Evolutionary conservation across 805 yeast genomes (phyloP).

Genomic region (Hanseniaspora mollemarum): DNA sequence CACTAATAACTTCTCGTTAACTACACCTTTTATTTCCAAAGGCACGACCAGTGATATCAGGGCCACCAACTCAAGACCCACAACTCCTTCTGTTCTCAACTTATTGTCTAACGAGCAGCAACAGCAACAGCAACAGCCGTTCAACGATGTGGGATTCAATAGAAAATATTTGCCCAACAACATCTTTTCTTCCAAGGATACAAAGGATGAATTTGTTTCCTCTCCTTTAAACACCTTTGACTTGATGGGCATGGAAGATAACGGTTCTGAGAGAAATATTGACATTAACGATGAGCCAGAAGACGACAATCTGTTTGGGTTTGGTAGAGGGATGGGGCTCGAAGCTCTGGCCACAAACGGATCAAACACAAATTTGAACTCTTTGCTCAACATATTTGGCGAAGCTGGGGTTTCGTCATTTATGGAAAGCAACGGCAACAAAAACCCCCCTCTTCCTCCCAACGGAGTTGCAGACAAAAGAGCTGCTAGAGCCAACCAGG

Average conservation of each 20-base stretch:
- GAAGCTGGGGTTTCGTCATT: constrained; percentile 4
- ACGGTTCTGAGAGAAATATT: neutral
- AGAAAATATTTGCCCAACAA: neutral
- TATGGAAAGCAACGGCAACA: neutral
- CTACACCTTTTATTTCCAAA: constrained; percentile 1
- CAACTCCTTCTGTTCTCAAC: neutral
- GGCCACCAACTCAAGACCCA: constrained; percentile 3
- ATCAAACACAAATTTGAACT: constrained; percentile 11
- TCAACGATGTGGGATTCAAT: neutral
- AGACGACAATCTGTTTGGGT: constrained; percentile 6
- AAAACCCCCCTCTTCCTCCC: neutral
- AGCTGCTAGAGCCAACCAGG: neutral
- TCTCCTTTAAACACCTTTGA: constrained; percentile 1
- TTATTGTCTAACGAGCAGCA: neutral
- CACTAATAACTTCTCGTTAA: neutral
- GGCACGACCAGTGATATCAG: constrained; percentile 11
- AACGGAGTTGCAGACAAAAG: constrained; percentile 1
- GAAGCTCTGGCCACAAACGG: constrained; percentile 10
- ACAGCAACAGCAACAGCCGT: neutral
- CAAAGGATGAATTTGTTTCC: neutral
- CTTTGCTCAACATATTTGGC: constrained; percentile 6
- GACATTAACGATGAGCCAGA: constrained; percentile 8
- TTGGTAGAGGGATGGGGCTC: constrained; percentile 14
- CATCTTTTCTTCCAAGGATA: neutral
- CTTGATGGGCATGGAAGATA: neutral